A percentile compares a stretch with the other conserved stretches of the same genome.
Evolutionary conservation across 1,284 basidiomycete genomes (phyloP).

Genomic region (Gastroboletus turbinatus): DNA sequence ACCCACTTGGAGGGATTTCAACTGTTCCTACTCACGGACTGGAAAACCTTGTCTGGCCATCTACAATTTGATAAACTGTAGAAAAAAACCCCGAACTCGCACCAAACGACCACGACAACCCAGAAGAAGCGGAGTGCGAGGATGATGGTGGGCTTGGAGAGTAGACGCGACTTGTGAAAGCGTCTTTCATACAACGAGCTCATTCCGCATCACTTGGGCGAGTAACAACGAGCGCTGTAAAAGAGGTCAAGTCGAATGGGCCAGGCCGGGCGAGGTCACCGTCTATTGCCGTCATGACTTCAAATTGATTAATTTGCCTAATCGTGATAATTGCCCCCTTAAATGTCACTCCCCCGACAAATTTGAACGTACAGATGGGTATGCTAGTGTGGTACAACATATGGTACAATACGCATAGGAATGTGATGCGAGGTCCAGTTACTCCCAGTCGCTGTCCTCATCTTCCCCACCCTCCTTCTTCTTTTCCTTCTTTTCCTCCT

Average conservation of each 20-base stretch:
- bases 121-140: conserved; percentile 49
- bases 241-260: background rate
- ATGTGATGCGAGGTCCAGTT: background rate
- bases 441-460: conserved; percentile 74
- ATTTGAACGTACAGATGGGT: too few species aligned
- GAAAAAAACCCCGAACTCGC: conserved; percentile 65
- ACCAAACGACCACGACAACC: conserved; percentile 64
- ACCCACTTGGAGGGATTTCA: background rate
- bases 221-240: background rate
- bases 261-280: background rate
- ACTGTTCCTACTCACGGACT: conserved; percentile 27
- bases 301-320: conserved; percentile 6
- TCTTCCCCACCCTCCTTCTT: conserved; percentile 56
- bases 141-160: conserved; percentile 25
- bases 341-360: background rate
- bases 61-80: conserved; percentile 48
- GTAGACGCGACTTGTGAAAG: conserved; percentile 21
- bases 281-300: conserved; percentile 4
- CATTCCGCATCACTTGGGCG: conserved; percentile 30
- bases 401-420: background rate
- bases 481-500: conserved; percentile 21
- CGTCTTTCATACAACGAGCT: conserved; percentile 30
- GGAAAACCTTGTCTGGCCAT: conserved; percentile 54
- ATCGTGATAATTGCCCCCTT: background rate
- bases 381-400: too few species aligned